Evolutionary conservation across 2,329 filamentous ascomycete genomes (phyloP), one percentile per base, ranked within the genome.

Genomic region (Sclerotiophoma versabilis): DNA sequence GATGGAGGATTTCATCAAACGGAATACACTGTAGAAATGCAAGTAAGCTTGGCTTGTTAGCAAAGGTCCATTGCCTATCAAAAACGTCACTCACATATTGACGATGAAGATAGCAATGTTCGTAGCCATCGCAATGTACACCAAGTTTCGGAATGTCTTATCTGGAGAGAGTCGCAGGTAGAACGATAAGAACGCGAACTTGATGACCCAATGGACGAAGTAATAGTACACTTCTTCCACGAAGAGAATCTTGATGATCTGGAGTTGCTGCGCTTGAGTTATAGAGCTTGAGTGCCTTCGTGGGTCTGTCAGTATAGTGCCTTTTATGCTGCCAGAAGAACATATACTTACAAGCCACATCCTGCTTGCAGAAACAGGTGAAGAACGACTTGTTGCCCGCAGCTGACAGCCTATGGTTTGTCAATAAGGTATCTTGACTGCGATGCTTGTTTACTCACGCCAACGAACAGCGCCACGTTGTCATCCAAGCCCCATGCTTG

Each of bases 151-250:
- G 37, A 74, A 75, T 8, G 33, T 49, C 14, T 38, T 57, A 1
- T 63, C 58, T 0, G 58, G 59, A 3, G 70, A 67, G 6, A 72
- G 54, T 1, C 70, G 66, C 11, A 74, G 61, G 42, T 73, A 75
- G 57, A 75, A 75, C 39, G 71, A 59, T 0, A 75, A 62, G 46
- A 75, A 75, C 22, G 67, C 63, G 42, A 60, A 64, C 55, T 74
- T 75, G 49, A 75, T 68, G 12, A 60, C 46, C 43, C 61, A 74
- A 33, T 75, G 71, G 15, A 70, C 63, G 19, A 58, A 60, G 32
- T 69, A 61, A 45, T 74, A 74, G 38, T 59, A 68, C 10, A 74
- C 52, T 25, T 74, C 71, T 37, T 73, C 69, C 14, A 66, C 57
- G 17, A 74, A 73, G 6, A 73, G 60, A 29, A 57, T 64, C 44